Base-by-base conservation (phyloP, 768 basidiomycete species). In the Phaeotremella skinneri region DNA sequence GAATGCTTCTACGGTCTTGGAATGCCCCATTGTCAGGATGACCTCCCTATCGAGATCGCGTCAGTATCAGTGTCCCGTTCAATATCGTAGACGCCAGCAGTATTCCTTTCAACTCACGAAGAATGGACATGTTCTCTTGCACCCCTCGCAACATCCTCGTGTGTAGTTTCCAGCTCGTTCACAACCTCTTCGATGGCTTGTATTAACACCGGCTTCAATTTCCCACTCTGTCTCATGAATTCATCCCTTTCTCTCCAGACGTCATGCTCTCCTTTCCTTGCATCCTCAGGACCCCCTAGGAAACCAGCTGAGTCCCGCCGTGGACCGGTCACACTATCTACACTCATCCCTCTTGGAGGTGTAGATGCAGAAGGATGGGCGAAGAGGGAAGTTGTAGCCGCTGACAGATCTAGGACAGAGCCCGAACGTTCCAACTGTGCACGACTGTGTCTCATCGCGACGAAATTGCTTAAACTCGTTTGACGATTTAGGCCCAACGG, bases 111-210 rank as follows among this genome's bases (percentile, higher is more conserved):
- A 0, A 79, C 90, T 74, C 73, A 97, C 94, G 96, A 92, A n/a
- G 92, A 91, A 76, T 98, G 94, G 59, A 99, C 89, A 74, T 98
- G 93, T 75, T 96, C 92, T 77, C 85, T 88, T 1, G 93, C 91
- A 67, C 89, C 90, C 80, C 90, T 94, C 7, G 90, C 89, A 20
- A 98, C 87, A 68, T 88, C 92, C 66, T 96, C 90, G 67, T 97
- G 91, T 1, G 94, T 93, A 2, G 90, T 92, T 75, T 96, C 93
- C 34, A 99, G 81, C 77, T 99, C 96, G 65, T 96, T 91, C 45
- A 96, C 82, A 17, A 97, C 89, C 72, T 97, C 94, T 72, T 94
- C 89, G 52, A 99, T 93, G 5, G 92, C 96, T 76, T 96, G 91
- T 83, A 97, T 91, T 55, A 99, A 81, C 0, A 96, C 87, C 2